Base-by-base conservation (phyloP, 257 asterid species). In the Fraxinus pennsylvanica region DNA sequence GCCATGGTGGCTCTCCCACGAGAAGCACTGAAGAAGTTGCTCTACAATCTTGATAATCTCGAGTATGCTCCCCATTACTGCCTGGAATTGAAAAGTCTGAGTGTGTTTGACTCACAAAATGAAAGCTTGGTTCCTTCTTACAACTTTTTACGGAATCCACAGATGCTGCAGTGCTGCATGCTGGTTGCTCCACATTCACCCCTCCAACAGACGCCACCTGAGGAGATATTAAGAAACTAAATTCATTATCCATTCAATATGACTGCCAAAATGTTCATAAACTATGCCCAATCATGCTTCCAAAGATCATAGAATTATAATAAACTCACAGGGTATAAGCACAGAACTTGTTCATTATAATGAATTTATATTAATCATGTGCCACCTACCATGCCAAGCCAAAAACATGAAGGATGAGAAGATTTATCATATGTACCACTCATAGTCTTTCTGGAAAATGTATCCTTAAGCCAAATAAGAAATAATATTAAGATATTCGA, bases 161-260 rank as follows among this genome's bases (percentile, higher is more conserved):
- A 57, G 98, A 92, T 72, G 92, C 97, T 67, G 87, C 97, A 79
- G 86, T 91, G 90, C 97, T 93, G 85, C 91, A 86, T 73, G 94
- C 88, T 74, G 94, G 92, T 79, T 86, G 96, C 86, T 82, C 76
- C 29, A 75, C 78, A n/a, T 82, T 88, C 72, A 36, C 74, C 85
- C 79, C 80, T 80, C 93, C 92, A 72, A 74, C 30, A 15, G 91
- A 78, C 32, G 90, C 84, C n/a, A 87, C 94, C 97, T 89, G 68
- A 39, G 41, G 79, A 79, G 61, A 30, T 54, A 72, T 61, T 75
- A 79, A 39, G 32, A 72, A 72, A 63, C 65, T 75, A 38, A 36
- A 73, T 59, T 47, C 41, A 68, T 79, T 59, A 70, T 10, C 25
- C 25, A 52, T 52, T 52, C 22, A 52, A 52, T 19, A 17, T 4